A percentile compares a stretch with the other conserved stretches of the same genome.
These are phyloP conservation scores for Warburgia ugandensis DNA, from an alignment of 164 flowering plant genomes.

Conservation along the genomic window DNA sequence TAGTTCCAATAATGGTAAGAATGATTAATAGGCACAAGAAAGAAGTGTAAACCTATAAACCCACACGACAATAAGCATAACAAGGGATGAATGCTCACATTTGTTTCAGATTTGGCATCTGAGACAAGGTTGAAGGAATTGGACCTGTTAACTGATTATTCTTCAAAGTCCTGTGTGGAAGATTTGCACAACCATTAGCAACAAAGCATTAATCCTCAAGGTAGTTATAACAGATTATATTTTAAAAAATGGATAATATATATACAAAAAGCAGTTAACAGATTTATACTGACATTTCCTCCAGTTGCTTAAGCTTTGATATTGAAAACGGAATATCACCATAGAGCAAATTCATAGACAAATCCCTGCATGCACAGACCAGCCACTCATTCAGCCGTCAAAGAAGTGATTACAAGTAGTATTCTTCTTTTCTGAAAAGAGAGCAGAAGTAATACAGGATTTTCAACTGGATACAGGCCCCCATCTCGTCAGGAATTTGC, in stretches of 20 bases:
- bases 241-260: not conserved
- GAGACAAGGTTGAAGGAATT: conserved; percentile 85
- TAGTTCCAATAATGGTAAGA: too few relatives aligned
- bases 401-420: not conserved
- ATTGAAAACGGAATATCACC: conserved; percentile 87
- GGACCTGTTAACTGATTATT: conserved; percentile 83
- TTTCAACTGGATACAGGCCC: conserved; percentile 49
- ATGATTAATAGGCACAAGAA: not conserved
- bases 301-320: conserved; percentile 77
- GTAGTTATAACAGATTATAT: not conserved
- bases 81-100: conserved; percentile 35
- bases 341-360: conserved; percentile 57
- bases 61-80: not conserved
- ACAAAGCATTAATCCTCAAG: too few relatives aligned
- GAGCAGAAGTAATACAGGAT: conserved; percentile 33
- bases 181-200: too few relatives aligned
- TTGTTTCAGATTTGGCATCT: conserved; percentile 76
- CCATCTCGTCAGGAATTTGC: conserved; percentile 94
- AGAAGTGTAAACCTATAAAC: not conserved
- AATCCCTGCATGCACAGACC: conserved; percentile 40
- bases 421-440: not conserved
- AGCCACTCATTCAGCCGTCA: not conserved
- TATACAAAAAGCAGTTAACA: not conserved
- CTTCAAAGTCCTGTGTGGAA: conserved; percentile 74
- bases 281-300: conserved; percentile 47